Evolutionary conservation across 768 basidiomycete species (phyloP).

Genomic region (Bullera alba): DNA sequence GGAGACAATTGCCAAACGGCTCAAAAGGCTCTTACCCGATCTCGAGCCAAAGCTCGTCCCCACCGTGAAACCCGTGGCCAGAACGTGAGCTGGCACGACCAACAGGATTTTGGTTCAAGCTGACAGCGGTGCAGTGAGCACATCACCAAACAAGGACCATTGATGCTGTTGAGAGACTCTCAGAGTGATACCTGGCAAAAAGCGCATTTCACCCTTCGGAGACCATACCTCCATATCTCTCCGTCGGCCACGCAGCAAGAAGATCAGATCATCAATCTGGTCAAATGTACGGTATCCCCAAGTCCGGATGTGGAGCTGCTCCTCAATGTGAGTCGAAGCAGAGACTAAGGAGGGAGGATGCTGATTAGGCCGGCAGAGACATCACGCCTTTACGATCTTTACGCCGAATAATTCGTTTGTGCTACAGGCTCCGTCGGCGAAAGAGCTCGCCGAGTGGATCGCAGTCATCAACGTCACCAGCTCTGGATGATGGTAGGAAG

Average conservation of each 20-base stretch:
- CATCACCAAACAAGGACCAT: slow-evolving; percentile 74
- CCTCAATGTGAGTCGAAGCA: slow-evolving; percentile 66
- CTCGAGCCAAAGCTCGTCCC: slow-evolving; percentile 36
- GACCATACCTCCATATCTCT: slow-evolving; percentile 86
- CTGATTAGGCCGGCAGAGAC: slow-evolving; percentile 69
- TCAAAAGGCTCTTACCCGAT: slow-evolving; percentile 24
- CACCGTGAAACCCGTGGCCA: slow-evolving; percentile 56
- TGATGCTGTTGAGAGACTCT: slow-evolving; percentile 74
- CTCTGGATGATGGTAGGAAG: no score
- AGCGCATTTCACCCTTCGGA: slow-evolving; percentile 77
- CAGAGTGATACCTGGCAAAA: slow-evolving; percentile 72
- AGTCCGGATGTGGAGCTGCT: slow-evolving; percentile 82
- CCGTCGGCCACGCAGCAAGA: slow-evolving; percentile 76
- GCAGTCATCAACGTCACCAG: slow-evolving; percentile 38
- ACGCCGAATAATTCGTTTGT: slow-evolving; percentile 88
- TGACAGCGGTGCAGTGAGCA: slow-evolving; percentile 55
- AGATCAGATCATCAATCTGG: slow-evolving; percentile 65
- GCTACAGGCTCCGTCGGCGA: slow-evolving; percentile 69
- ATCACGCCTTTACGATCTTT: slow-evolving; percentile 80
- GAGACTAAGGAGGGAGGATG: neutral
- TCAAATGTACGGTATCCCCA: slow-evolving; percentile 74
- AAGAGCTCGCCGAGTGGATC: slow-evolving; percentile 80
- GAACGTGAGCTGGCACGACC: slow-evolving; percentile 53
- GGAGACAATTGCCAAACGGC: slow-evolving; percentile 48
- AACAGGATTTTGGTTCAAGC: neutral